Conservation (phyloP, 805 yeast genomes). For the Yamadazyma insecticola region DNA sequence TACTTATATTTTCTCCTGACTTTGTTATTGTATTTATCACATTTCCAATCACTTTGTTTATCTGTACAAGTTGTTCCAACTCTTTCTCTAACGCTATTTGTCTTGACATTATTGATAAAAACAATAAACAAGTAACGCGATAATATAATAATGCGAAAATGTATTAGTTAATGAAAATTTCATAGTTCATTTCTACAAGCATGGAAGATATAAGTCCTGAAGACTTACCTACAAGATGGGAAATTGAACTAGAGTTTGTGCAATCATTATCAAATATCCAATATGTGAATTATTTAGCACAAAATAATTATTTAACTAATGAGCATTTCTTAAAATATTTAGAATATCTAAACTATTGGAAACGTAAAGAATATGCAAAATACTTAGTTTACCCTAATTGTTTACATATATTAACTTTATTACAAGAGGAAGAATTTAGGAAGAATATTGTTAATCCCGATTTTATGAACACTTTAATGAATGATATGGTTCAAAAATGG, state of each 20-base stretch:
- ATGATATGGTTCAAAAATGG: conserved; percentile 77
- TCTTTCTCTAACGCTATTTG: conserved; percentile 20
- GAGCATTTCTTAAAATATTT: conserved; percentile 70
- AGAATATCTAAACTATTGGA: conserved; percentile 84
- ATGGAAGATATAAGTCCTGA: conserved; percentile 11
- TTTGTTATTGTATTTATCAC: conserved; percentile 24
- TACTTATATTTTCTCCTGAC: conserved; percentile 24
- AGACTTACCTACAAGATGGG: conserved; percentile 75
- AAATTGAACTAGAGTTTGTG: conserved; percentile 87
- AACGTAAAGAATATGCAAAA: conserved; percentile 61
- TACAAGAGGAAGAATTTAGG: conserved; percentile 50
- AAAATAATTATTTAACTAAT: conserved; percentile 70
- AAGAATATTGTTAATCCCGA: conserved; percentile 53
- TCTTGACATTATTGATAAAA: conserved; percentile 9
- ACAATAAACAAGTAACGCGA: too few relatives aligned
- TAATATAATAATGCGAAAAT: too few relatives aligned
- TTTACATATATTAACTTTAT: conserved; percentile 68
- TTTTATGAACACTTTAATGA: conserved; percentile 55
- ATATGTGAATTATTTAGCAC: conserved; percentile 82
- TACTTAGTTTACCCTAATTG: conserved; percentile 85
- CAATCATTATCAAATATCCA: conserved; percentile 89
- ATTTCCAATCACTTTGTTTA: conserved; percentile 28
- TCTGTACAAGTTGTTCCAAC: conserved; percentile 24
- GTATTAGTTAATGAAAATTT: too few relatives aligned
- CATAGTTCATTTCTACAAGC: too few relatives aligned